These are phyloP conservation scores for Mucor circinelloides DNA, from an alignment of 371 early-diverging fungal species.

Conservation along the genomic window DNA sequence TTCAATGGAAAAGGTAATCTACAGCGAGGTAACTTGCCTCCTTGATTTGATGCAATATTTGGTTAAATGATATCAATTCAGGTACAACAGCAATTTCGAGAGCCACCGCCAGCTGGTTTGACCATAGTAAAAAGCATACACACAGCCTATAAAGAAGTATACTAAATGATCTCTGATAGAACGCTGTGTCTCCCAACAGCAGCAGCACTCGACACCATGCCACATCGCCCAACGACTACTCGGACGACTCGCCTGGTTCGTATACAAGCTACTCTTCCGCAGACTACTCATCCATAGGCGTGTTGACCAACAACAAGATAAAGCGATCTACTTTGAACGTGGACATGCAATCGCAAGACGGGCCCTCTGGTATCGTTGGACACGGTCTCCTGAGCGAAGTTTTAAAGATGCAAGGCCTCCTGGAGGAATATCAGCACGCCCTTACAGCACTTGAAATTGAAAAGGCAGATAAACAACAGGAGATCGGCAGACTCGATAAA, in stretches of 20 bases:
- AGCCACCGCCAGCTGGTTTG: background rate
- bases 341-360: background rate
- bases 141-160: background rate
- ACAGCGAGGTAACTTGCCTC: background rate
- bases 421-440: constrained; percentile 10
- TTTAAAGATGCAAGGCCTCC: constrained; percentile 10
- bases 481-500: constrained; percentile 1
- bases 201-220: background rate
- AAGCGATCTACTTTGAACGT: background rate
- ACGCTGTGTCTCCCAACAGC: background rate
- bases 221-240: background rate
- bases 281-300: background rate
- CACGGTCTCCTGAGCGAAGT: background rate
- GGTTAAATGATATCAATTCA: constrained; percentile 1
- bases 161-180: background rate
- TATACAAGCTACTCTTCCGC: constrained; percentile 2
- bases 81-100: background rate
- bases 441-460: constrained; percentile 13
- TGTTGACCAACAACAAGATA: background rate
- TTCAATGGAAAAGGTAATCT: background rate
- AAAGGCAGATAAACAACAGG: constrained; percentile 21
- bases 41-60: background rate
- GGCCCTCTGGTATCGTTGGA: background rate
- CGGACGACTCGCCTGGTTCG: background rate
- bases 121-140: background rate